Evolutionary conservation across 1,139 yeast genomes (phyloP), one percentile per base, ranked within the genome.

Genomic region (Candida neerlandica): DNA sequence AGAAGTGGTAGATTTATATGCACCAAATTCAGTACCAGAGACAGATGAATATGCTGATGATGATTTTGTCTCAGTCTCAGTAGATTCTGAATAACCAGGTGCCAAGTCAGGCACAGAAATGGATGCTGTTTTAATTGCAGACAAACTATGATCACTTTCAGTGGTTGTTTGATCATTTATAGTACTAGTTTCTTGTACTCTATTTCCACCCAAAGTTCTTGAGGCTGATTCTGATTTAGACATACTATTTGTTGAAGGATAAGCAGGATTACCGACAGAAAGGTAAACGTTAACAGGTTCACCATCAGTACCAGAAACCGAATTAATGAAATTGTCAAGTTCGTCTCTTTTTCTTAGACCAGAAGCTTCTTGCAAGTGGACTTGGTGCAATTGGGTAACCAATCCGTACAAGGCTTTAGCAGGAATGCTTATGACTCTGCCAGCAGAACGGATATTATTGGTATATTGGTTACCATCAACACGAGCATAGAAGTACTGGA

Each of bases 341-440:
- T 55, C 72, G 48, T 67, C 73, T 63, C 73, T 68, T 61, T 66
- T 74, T 66, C 74, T 71, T 61, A 73, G 60, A 41, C 74, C 73
- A 46, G 65, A 62, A 47, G 77, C 72, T 30, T 62, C 47, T 52
- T 62, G 60, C 35, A 55, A 60, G 55, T 65, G 69, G 49, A 72
- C 71, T 53, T 65, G 66, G 69, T 51, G 71, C 42, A 69, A 59
- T 41, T 69, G 64, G 47, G 61, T 53, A 45, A 58, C 57, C 33
- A 64, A 58, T 12, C 43, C 32, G 60, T 58, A 70, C 53, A 71
- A 59, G 19, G 50, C 27, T 23, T 5, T 61, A 73, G 60, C 42
- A 74, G 74, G 55, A 19, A n/a, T 5, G 3, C 14, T 35, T 7
- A 23, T 10, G 9, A 23, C 27, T 23, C 27, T 23, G 9, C 27